Conservation (phyloP, 306 rosid species). For the Sicyos baderoa region DNA sequence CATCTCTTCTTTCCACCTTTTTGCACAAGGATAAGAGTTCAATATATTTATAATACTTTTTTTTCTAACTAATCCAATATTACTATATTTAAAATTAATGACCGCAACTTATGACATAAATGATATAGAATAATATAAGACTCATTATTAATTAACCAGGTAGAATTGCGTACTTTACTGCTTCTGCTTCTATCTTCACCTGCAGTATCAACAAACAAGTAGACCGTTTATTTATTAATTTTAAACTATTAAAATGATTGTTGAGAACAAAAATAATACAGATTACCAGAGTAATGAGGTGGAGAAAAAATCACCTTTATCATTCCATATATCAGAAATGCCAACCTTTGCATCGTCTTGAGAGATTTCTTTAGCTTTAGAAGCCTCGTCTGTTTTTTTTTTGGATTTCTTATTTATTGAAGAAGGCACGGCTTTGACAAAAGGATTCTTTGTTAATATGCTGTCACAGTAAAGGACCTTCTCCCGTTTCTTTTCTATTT, state of each 20-base stretch:
- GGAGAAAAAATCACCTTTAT: slow-evolving; percentile 35
- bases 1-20: not conserved
- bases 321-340: slow-evolving; percentile 56
- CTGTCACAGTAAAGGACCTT: slow-evolving; percentile 65
- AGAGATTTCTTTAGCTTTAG: slow-evolving; percentile 24
- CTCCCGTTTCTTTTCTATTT: slow-evolving; percentile 80
- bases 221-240: not conserved
- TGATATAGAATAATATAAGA: not conserved
- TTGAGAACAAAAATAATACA: slow-evolving; percentile 15
- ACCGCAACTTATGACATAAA: not conserved
- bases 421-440: slow-evolving; percentile 65
- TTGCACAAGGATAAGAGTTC: not conserved
- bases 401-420: slow-evolving; percentile 53
- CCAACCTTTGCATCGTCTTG: slow-evolving; percentile 46
- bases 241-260: not conserved
- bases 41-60: not conserved
- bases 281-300: slow-evolving; percentile 3
- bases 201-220: slow-evolving; percentile 24
- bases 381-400: slow-evolving; percentile 31
- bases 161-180: slow-evolving; percentile 47
- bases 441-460: slow-evolving; percentile 59
- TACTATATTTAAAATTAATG: not conserved
- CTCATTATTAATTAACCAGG: not conserved
- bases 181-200: slow-evolving; percentile 33
- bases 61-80: too few relatives aligned